These are phyloP conservation scores for Holtermanniella nyarrowii DNA, from an alignment of 768 basidiomycete genomes.

Conservation along the genomic window DNA sequence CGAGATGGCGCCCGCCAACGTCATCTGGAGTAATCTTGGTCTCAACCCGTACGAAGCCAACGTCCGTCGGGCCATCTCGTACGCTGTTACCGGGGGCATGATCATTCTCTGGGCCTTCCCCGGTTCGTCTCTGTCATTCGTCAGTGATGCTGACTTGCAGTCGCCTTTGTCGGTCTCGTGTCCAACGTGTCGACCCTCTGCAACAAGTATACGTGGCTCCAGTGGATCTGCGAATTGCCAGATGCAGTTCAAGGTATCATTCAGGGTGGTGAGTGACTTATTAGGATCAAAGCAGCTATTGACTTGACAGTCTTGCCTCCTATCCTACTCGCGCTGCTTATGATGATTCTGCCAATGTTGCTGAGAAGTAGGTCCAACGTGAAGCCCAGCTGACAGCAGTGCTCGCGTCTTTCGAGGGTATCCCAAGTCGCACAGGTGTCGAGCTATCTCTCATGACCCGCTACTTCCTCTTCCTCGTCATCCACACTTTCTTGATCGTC, in stretches of 20 bases:
- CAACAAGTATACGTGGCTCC: constrained; percentile 55
- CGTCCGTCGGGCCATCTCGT: constrained; percentile 57
- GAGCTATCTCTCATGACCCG: constrained; percentile 87
- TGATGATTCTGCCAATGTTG: constrained; percentile 77
- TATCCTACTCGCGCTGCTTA: constrained; percentile 74
- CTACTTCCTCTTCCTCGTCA: constrained; percentile 82
- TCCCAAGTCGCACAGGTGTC: constrained; percentile 68
- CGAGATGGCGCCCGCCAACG: constrained; percentile 76
- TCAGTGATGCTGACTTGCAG: constrained; percentile 32
- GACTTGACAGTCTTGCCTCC: constrained; percentile 80
- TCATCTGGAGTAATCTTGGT: constrained; percentile 82
- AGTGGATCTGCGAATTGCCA: constrained; percentile 64
- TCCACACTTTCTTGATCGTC: constrained; percentile 88
- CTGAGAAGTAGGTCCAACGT: constrained; percentile 54
- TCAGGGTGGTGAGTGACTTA: background rate
- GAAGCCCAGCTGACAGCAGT: constrained; percentile 43
- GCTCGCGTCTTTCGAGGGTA: constrained; percentile 76
- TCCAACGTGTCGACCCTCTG: constrained; percentile 72
- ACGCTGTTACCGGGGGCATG: constrained; percentile 63
- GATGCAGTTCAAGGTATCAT: constrained; percentile 40
- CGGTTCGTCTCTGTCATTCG: constrained; percentile 42
- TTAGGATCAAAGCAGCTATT: background rate
- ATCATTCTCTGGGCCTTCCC: constrained; percentile 85
- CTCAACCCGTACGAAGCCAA: constrained; percentile 81
- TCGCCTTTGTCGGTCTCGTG: constrained; percentile 72